Percentiles rank a stretch among this genome's conserved stretches.
These are phyloP conservation scores for Lycium barbarum DNA, from an alignment of 257 asterid species.

Conservation along the genomic window DNA sequence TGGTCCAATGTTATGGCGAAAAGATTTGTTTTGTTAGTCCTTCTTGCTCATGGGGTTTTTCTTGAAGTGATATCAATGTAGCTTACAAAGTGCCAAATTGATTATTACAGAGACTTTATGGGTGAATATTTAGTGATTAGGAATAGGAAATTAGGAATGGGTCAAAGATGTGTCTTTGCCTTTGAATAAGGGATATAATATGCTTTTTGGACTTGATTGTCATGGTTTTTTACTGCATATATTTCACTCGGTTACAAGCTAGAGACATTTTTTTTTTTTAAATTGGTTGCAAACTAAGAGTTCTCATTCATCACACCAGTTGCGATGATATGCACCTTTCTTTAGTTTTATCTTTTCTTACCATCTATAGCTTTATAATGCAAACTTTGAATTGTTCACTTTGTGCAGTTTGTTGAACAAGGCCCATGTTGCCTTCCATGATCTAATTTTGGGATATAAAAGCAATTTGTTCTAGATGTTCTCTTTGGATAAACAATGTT, in stretches of 20 bases:
- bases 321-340: conserved; percentile 11
- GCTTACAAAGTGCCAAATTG: neutral
- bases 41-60: neutral
- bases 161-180: neutral
- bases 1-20: neutral
- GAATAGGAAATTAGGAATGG: neutral
- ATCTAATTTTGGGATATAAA: neutral
- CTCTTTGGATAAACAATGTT: neutral
- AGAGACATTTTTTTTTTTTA: neutral
- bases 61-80: neutral
- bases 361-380: neutral
- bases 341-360: conserved; percentile 3
- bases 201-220: conserved; percentile 17
- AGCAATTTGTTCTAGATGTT: conserved; percentile 14
- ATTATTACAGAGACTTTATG: neutral
- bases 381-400: conserved; percentile 15
- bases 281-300: conserved; percentile 23
- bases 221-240: neutral
- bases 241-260: neutral
- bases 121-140: neutral
- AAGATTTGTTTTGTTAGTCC: conserved; percentile 5
- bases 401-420: neutral
- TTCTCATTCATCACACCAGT: conserved; percentile 2
- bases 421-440: neutral
- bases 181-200: conserved; percentile 1